Percentiles rank a stretch among this genome's conserved stretches.
Evolutionary conservation across 208 protist species (phyloP).

Genomic region (Herpetomonas muscarum): DNA sequence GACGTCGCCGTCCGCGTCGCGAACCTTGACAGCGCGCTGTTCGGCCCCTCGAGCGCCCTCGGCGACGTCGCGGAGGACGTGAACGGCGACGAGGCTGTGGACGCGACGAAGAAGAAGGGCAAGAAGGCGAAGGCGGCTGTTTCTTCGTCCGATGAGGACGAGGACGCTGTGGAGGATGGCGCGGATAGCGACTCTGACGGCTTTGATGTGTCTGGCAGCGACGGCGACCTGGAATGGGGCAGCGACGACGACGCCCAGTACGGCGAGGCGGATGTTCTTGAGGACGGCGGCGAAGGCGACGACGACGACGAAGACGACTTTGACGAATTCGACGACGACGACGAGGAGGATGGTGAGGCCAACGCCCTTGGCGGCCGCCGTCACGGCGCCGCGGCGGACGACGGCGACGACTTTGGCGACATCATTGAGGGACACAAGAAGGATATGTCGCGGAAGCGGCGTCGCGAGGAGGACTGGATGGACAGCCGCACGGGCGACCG

Average conservation of each 20-base stretch:
- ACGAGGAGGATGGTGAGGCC: slow-evolving; percentile 28
- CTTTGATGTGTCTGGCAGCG: slow-evolving; percentile 45
- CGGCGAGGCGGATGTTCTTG: too few relatives aligned
- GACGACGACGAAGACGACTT: slow-evolving; percentile 21
- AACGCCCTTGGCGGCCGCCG: slow-evolving; percentile 28
- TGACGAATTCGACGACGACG: slow-evolving; percentile 21
- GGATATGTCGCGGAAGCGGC: slow-evolving; percentile 63
- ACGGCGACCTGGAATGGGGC: slow-evolving; percentile 68
- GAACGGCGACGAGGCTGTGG: neutral
- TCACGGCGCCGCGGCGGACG: slow-evolving; percentile 24
- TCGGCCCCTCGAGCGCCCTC: slow-evolving; percentile 67
- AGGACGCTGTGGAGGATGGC: slow-evolving; percentile 8
- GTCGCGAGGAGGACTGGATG: slow-evolving; percentile 67
- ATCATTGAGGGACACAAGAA: slow-evolving; percentile 61
- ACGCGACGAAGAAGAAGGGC: slow-evolving; percentile 13
- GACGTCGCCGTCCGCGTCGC: slow-evolving; percentile 71
- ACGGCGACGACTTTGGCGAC: slow-evolving; percentile 81
- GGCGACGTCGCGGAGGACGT: slow-evolving; percentile 17
- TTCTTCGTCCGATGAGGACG: slow-evolving; percentile 1
- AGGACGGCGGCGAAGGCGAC: slow-evolving; percentile 15
- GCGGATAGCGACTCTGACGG: slow-evolving; percentile 11
- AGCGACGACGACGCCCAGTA: slow-evolving; percentile 25
- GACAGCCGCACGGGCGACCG: slow-evolving; percentile 31
- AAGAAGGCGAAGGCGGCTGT: slow-evolving; percentile 17
- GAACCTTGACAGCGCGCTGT: slow-evolving; percentile 67